Percentiles rank a stretch among this genome's conserved stretches.
Conservation (phyloP, 805 yeast genomes). For the Clavispora asparagi region DNA sequence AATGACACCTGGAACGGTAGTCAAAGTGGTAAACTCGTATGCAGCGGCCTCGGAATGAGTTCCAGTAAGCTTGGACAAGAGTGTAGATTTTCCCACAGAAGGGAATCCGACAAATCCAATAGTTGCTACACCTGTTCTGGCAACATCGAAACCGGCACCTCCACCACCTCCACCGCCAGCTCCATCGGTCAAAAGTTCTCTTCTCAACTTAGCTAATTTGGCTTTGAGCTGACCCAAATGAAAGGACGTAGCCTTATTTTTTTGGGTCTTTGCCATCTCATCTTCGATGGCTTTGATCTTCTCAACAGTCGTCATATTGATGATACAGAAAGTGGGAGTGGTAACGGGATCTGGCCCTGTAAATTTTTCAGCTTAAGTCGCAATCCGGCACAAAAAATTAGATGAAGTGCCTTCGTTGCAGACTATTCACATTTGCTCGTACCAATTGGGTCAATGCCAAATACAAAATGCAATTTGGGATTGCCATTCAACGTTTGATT, state of each 20-base stretch:
- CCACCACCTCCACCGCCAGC: conserved; percentile 77
- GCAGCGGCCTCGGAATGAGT: conserved; percentile 98
- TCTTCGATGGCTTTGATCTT: conserved; percentile 86
- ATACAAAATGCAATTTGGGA: too few species aligned
- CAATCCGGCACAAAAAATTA: neutral
- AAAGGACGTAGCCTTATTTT: conserved; percentile 95
- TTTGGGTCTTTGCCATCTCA: conserved; percentile 97
- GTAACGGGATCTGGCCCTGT: neutral
- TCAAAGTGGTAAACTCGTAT: conserved; percentile 94
- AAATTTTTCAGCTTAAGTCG: neutral
- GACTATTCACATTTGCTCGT: neutral
- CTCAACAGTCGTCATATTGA: conserved; percentile 42
- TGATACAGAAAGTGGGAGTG: neutral
- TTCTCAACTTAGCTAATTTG: conserved; percentile 87
- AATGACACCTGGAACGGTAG: conserved; percentile 96
- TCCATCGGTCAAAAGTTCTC: conserved; percentile 73
- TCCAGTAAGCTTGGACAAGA: conserved; percentile 85
- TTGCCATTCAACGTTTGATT: too few species aligned
- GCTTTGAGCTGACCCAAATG: conserved; percentile 98
- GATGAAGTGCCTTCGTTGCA: neutral
- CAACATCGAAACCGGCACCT: conserved; percentile 95
- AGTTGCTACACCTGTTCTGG: conserved; percentile 97
- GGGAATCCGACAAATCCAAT: conserved; percentile 99
- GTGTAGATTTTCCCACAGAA: conserved; percentile 86
- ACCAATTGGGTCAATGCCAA: too few species aligned